Evolutionary conservation across 345 rosid genomes (phyloP).

Genomic region (Geranium rotundifolium): DNA sequence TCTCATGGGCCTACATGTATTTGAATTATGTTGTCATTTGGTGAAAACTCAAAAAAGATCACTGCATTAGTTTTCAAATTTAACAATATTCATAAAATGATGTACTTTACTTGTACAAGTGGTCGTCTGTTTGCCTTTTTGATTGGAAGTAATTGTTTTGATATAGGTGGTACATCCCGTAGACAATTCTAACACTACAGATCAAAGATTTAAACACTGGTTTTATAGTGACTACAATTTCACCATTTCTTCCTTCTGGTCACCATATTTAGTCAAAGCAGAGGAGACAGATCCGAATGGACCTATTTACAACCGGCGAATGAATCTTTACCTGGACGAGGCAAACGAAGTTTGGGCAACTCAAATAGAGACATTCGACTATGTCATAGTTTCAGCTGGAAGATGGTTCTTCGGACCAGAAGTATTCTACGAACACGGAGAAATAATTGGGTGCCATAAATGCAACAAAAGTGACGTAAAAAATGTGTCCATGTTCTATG

Average conservation of each 20-base stretch:
- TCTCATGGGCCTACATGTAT: too few relatives aligned
- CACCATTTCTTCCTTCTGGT: conserved; percentile 37
- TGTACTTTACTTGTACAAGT: too few relatives aligned
- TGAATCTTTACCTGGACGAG: conserved; percentile 40
- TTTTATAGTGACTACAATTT: conserved; percentile 13
- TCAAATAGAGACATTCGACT: conserved; percentile 29
- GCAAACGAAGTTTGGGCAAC: conserved; percentile 35
- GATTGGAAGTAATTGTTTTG: too few relatives aligned
- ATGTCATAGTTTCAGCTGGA: conserved; percentile 41
- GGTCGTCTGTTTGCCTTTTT: too few relatives aligned
- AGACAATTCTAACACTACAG: background rate
- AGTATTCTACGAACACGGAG: conserved; percentile 20
- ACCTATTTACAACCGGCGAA: conserved; percentile 22
- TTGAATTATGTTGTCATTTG: too few relatives aligned
- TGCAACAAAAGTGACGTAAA: conserved; percentile 27
- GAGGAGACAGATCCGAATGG: conserved; percentile 31
- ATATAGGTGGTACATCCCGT: conserved; percentile 2
- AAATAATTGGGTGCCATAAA: conserved; percentile 28
- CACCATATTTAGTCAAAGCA: conserved; percentile 42
- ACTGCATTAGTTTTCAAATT: too few relatives aligned
- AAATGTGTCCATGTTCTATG: conserved; percentile 23
- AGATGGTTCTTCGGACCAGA: conserved; percentile 52
- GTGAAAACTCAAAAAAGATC: too few relatives aligned
- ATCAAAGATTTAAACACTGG: conserved; percentile 14
- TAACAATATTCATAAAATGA: too few relatives aligned